Evolutionary conservation across 257 asterid species (phyloP), one percentile per base, ranked within the genome.

Genomic region (Solanum tarijense): DNA sequence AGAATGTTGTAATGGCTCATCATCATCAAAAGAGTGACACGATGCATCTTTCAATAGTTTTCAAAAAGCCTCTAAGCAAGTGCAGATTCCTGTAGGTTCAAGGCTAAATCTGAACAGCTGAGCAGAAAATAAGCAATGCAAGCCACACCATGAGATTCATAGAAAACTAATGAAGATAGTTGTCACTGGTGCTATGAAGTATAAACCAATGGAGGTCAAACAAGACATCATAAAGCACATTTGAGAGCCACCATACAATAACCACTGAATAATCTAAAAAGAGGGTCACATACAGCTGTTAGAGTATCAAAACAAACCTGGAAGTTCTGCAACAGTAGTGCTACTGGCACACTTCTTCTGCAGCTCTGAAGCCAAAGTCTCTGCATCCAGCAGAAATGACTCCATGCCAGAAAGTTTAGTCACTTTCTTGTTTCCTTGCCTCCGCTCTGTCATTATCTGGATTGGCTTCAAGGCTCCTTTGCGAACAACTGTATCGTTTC

Each of bases 321-420:
- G 98, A 83, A 97, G 98, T 89, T 96, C 99, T n/a, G 98, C 92
- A 72, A 94, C 92, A 14, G 99, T 92, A 39, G 98, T 94, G 90
- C 98, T 96, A 90, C 99, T 95, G 81, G 99, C 99, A 92, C 93
- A 97, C 91, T 95, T 96, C 94, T 96, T 97, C 95, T 97, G 99
- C 88, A 96, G 91, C 96, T 96, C 99, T n/a, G 99, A 94, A 78
- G 98, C 97, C 94, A 97, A 91, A 27, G 94, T 91, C 92, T 96
- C 98, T 1, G 93, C 90, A 87, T 97, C 99, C 71, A 97, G 90
- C 91, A 97, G 88, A 92, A 93, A 97, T 21, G 96, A 93, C 89
- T 97, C 99, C 66, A 96, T n/a, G 60, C 99, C 99, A n/a, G 98
- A 95, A 89, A 95, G 92, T 89, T 95, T 97, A 2, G 99, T 97